Evolutionary conservation across 208 protist species (phyloP).

Genomic region (Spongospora subterranea): DNA sequence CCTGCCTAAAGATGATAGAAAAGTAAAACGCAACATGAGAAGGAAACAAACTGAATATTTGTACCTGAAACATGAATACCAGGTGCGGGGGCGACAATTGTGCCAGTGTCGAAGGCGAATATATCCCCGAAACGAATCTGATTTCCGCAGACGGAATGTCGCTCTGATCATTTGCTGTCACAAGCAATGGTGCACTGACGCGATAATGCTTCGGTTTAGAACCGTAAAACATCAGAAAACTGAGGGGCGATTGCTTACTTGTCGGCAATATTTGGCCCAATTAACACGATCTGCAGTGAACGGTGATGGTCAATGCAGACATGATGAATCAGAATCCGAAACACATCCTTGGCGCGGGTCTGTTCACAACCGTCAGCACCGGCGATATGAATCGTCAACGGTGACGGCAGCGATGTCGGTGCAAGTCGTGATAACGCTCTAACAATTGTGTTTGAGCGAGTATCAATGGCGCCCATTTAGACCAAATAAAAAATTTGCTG

Average conservation of each 20-base stretch:
- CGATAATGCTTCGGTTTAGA: no score
- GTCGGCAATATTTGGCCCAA: not conserved
- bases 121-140: not conserved
- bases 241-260: not conserved
- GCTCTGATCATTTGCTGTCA: no score
- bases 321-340: not conserved
- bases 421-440: not conserved
- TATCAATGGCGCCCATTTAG: no score
- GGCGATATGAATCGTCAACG: not conserved
- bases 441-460: not conserved
- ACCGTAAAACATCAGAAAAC: not conserved
- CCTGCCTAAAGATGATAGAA: not conserved
- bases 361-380: not conserved
- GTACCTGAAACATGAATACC: not conserved
- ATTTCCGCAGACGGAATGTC: no score
- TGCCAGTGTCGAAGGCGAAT: not conserved
- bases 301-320: not conserved
- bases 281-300: not conserved
- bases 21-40: no score
- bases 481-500: no score
- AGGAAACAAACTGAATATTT: not conserved
- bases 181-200: no score
- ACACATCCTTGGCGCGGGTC: not conserved
- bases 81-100: not conserved
- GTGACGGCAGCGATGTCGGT: no score